Evolutionary conservation across 2,329 filamentous ascomycete species (phyloP), one percentile per base, ranked within the genome.

Genomic region (Fusarium camptoceras): DNA sequence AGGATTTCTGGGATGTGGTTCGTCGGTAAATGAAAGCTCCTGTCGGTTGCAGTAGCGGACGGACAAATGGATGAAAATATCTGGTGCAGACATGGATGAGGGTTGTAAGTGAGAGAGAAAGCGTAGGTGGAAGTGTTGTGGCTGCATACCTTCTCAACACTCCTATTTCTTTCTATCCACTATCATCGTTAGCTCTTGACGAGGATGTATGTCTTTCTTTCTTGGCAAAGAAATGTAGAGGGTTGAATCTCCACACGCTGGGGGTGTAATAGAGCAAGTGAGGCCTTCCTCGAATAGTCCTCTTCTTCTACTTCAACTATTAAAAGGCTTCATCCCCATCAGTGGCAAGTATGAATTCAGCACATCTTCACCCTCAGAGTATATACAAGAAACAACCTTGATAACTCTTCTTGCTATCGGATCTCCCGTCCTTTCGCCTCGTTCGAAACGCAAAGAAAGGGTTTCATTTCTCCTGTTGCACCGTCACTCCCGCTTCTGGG

Each of bases 401-500:
- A 39, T 46, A 22, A 34, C 37, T 42, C 34, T 57, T 50, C 30
- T 34, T 48, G 25, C 46, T 42, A 49, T 55, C 60, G 9, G 39
- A 59, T 66, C 37, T 66, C 50, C 55, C 62, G 60, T 66, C 46
- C 47, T 53, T 37, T 59, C 61, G 55, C 57, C 55, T 61, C 70
- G 59, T 72, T 62, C 65, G 53, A 62, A 48, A 74, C 73, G 63
- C 67, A 73, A 66, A 63, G 46, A 50, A 34, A n/a, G 44, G 37
- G 39, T 37, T 51, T 51, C 59, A 41, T 41, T 55, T 51, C 58
- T 54, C 42, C 50, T 59, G 72, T 67, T 75, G 48, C 73, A 75
- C 73, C 70, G 60, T 71, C 67, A 63, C 67, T 74, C 65, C 72
- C 73, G 66, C 62, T 64, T 68, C 64, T 71, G 44, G 70, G 50